These are phyloP conservation scores for Salix arbutifolia DNA, from an alignment of 345 rosid genomes.

Conservation along the genomic window DNA sequence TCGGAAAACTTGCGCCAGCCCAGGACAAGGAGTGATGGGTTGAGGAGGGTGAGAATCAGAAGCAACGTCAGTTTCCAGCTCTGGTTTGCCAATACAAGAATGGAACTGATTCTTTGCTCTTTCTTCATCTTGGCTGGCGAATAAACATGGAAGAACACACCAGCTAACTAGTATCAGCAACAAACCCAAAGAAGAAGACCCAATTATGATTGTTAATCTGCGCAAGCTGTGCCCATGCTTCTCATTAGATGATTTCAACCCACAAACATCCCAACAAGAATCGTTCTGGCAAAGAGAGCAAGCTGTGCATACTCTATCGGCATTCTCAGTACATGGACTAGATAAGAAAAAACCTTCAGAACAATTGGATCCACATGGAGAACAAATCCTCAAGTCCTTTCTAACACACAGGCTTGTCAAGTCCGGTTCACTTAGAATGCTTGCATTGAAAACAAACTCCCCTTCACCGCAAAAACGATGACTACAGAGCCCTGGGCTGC, in stretches of 20 bases:
- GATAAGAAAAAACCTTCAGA: constrained; percentile 76
- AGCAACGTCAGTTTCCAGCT: constrained; percentile 37
- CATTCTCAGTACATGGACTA: constrained; percentile 56
- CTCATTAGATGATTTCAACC: constrained; percentile 37
- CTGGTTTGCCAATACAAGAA: constrained; percentile 58
- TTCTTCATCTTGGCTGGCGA: constrained; percentile 36
- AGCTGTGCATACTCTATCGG: constrained; percentile 69
- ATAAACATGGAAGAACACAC: constrained; percentile 44
- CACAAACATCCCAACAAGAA: constrained; percentile 65
- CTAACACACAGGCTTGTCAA: constrained; percentile 65
- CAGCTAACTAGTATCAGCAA: constrained; percentile 44
- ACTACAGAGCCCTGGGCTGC: constrained; percentile 79
- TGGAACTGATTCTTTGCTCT: constrained; percentile 37
- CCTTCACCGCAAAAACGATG: constrained; percentile 47
- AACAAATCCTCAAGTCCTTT: constrained; percentile 64
- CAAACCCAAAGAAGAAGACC: constrained; percentile 41
- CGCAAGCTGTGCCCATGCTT: constrained; percentile 47
- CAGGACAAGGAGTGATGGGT: constrained; percentile 45
- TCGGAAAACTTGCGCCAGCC: constrained; percentile 70
- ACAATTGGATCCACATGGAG: constrained; percentile 73
- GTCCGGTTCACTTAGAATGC: constrained; percentile 67
- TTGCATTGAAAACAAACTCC: constrained; percentile 83
- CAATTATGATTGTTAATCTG: constrained; percentile 41
- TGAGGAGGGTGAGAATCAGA: constrained; percentile 35
- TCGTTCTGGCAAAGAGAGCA: constrained; percentile 96